These are phyloP conservation scores for Cyberlindnera nakhonratchasimensis DNA, from an alignment of 805 yeast species.

Conservation along the genomic window DNA sequence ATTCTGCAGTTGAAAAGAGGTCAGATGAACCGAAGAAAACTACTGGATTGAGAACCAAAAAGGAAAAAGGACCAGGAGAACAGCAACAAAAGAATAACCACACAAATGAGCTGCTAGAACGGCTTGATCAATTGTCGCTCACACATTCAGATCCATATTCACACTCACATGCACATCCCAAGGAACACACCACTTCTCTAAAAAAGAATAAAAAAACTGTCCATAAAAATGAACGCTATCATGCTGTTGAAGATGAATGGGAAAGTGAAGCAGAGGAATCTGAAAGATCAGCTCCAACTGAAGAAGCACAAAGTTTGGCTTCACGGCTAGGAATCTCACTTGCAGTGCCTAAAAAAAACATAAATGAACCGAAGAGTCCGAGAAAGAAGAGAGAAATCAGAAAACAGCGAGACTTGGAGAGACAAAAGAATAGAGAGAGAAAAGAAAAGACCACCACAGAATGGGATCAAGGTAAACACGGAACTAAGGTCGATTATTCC, in stretches of 20 bases:
- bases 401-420: slow-evolving; percentile 9
- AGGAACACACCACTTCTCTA: neutral
- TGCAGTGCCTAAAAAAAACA: neutral
- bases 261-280: slow-evolving; percentile 14
- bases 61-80: neutral
- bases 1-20: neutral
- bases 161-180: neutral
- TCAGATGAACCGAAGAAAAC: neutral
- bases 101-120: slow-evolving; percentile 1
- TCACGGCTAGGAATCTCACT: slow-evolving; percentile 23
- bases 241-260: slow-evolving; percentile 9
- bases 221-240: neutral
- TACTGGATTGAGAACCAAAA: neutral
- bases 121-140: neutral
- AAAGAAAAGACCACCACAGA: slow-evolving; percentile 8
- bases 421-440: slow-evolving; percentile 11
- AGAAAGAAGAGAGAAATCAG: slow-evolving; percentile 3
- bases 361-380: neutral
- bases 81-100: slow-evolving; percentile 1
- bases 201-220: neutral
- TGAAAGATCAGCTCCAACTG: slow-evolving; percentile 18
- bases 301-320: slow-evolving; percentile 24
- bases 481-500: slow-evolving; percentile 6
- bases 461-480: slow-evolving; percentile 18
- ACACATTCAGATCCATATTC: neutral